Conservation (phyloP, 192 early-diverging fungal genomes). For the Borealophlyctis nickersoniae region DNA sequence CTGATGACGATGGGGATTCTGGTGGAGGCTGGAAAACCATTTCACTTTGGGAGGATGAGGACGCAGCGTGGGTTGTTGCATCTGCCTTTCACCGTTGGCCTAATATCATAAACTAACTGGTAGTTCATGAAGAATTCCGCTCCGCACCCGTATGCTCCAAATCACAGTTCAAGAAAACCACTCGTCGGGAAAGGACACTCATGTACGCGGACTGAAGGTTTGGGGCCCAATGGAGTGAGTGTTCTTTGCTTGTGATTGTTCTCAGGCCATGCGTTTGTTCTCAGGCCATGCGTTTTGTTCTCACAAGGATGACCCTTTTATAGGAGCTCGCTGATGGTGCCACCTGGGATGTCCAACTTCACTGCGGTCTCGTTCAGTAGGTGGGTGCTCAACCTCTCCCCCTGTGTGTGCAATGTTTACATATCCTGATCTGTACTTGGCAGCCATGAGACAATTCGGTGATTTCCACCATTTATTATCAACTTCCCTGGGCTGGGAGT, state of each 20-base stretch:
- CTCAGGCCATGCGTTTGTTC: not conserved
- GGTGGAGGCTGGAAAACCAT: conserved; percentile 70
- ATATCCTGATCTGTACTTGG: not conserved
- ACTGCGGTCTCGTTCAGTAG: not conserved
- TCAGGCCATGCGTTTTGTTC: not conserved
- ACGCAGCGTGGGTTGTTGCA: conserved; percentile 13
- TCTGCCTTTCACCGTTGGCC: not conserved
- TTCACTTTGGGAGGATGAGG: conserved; percentile 44
- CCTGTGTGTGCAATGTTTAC: not conserved
- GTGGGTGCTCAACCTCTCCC: not conserved
- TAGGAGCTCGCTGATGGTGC: not conserved
- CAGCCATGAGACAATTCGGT: not conserved
- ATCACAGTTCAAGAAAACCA: conserved; percentile 68
- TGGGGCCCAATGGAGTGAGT: conserved; percentile 58
- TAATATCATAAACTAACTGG: not conserved
- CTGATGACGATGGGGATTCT: conserved; percentile 54
- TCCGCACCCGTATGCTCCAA: conserved; percentile 66
- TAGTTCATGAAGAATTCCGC: conserved; percentile 34
- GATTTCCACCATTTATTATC: not conserved
- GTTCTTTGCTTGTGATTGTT: no score
- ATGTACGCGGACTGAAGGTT: conserved; percentile 72
- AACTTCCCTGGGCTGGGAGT: not conserved
- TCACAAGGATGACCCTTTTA: not conserved
- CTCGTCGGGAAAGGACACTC: conserved; percentile 81
- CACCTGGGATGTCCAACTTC: not conserved